Conservation (phyloP, 129 eudicot species). For the Flaveria brownii region DNA sequence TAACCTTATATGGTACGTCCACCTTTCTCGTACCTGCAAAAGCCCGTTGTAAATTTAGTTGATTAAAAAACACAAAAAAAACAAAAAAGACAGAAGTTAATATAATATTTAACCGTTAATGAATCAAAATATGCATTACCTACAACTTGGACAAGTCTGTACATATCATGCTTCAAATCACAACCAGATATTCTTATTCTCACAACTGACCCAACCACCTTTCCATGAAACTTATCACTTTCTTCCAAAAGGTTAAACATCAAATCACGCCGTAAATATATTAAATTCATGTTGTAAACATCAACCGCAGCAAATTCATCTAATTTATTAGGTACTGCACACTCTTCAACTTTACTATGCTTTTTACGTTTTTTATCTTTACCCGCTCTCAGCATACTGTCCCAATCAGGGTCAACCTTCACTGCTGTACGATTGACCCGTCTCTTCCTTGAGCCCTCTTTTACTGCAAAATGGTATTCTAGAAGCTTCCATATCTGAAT, state of each 20-base stretch:
- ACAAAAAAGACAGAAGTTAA: neutral
- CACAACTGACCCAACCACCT: conserved; percentile 88
- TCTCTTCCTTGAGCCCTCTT: conserved; percentile 51
- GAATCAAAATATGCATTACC: conserved; percentile 47
- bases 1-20: conserved; percentile 57
- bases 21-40: conserved; percentile 74
- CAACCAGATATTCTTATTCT: conserved; percentile 66
- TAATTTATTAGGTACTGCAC: conserved; percentile 50
- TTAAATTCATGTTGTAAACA: conserved; percentile 76
- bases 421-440: conserved; percentile 37
- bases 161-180: conserved; percentile 77
- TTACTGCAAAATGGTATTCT: conserved; percentile 54
- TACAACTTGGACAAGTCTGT: conserved; percentile 88
- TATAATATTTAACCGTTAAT: neutral
- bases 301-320: conserved; percentile 90
- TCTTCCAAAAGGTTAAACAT: conserved; percentile 69
- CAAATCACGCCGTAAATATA: conserved; percentile 72
- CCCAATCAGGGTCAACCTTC: conserved; percentile 47
- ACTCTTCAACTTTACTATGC: conserved; percentile 55
- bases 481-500: conserved; percentile 86
- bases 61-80: neutral
- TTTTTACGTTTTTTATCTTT: conserved; percentile 59
- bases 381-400: conserved; percentile 28
- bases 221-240: conserved; percentile 55
- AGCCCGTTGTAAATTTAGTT: conserved; percentile 18